Evolutionary conservation across 352 stramenopile species (phyloP).

Genomic region (Hyaloperonospora brassicae): DNA sequence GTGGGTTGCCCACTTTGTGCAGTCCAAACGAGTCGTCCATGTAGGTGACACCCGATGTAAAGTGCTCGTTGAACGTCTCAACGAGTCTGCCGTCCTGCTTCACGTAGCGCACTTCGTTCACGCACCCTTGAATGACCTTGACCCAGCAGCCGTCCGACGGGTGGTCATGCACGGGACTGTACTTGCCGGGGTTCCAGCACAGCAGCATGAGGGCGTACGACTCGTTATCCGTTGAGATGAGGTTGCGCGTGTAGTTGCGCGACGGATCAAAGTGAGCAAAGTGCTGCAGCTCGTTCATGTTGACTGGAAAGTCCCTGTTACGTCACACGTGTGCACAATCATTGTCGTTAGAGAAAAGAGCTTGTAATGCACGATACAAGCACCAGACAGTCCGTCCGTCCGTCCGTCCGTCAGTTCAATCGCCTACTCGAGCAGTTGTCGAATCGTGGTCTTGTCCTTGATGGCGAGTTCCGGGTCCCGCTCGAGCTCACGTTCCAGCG

Average conservation of each 20-base stretch:
- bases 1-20: slow-evolving; percentile 87
- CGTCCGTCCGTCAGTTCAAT: background rate
- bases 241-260: slow-evolving; percentile 91
- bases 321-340: slow-evolving; percentile 1
- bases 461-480: slow-evolving; percentile 44
- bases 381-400: too few species aligned
- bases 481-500: slow-evolving; percentile 42
- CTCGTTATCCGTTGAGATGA: slow-evolving; percentile 88
- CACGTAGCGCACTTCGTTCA: slow-evolving; percentile 88
- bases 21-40: slow-evolving; percentile 89
- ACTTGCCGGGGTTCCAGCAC: slow-evolving; percentile 89
- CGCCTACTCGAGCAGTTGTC: slow-evolving; percentile 46
- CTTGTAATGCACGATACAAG: too few species aligned
- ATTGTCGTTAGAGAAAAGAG: background rate
- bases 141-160: slow-evolving; percentile 90
- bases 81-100: slow-evolving; percentile 33
- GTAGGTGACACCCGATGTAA: slow-evolving; percentile 73
- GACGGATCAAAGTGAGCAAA: slow-evolving; percentile 81
- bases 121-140: slow-evolving; percentile 73
- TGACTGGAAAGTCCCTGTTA: slow-evolving; percentile 35
- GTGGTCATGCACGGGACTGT: slow-evolving; percentile 90
- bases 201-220: slow-evolving; percentile 91
- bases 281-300: slow-evolving; percentile 51
- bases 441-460: slow-evolving; percentile 49
- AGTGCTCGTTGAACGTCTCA: slow-evolving; percentile 52